Base-by-base conservation (phyloP, 805 yeast genomes). In the Candida alai region DNA sequence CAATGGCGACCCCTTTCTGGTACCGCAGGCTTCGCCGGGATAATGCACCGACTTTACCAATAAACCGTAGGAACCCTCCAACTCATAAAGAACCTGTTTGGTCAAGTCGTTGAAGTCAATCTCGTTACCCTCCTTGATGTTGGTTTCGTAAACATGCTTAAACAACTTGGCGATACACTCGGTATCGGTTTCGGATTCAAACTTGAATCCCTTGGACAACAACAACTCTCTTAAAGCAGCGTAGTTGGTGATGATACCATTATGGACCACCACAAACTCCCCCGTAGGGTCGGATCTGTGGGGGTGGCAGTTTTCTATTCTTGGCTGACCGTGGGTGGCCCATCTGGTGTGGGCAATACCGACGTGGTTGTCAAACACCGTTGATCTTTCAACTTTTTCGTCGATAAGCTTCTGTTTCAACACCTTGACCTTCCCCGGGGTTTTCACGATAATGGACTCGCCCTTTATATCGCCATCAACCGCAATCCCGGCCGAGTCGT, bases 261-360 rank as follows among this genome's bases (percentile, higher is more conserved):
- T 93, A 70, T 93, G 99, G 34, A 93, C 97, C 44, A 93, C 80
- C 28, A 86, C 78, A 52, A 93, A 93, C 60, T 89, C 95, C 49
- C 83, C 82, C 29, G 63, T 62, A 7, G 76, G 73, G 58, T 87
- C 98, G 1, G 96, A 86, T 45, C 90, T 71, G 58, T 90, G 97
- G 31, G 99, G 99, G 60, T 93, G 99, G 58, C 97, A 93, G 70
- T 93, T 93, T 42, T 61, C 50, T 42, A 73, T 77, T 46, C 77
- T 78, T 38, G 97, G 97, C 51, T 80, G 85, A 62, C 99, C 99
- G 62, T 93, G 99, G 24, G 99, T 93, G 33, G 99, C 99, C 99
- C 99, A 93, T 71, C 99, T 84, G 10, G 99, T 93, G 65, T 93
- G 99, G 16, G 98, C 97, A 59, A 93, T 93, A 56, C 96, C 98